Evolutionary conservation across 2,329 filamentous ascomycete species (phyloP).

Genomic region (Fusarium veterinarium): DNA sequence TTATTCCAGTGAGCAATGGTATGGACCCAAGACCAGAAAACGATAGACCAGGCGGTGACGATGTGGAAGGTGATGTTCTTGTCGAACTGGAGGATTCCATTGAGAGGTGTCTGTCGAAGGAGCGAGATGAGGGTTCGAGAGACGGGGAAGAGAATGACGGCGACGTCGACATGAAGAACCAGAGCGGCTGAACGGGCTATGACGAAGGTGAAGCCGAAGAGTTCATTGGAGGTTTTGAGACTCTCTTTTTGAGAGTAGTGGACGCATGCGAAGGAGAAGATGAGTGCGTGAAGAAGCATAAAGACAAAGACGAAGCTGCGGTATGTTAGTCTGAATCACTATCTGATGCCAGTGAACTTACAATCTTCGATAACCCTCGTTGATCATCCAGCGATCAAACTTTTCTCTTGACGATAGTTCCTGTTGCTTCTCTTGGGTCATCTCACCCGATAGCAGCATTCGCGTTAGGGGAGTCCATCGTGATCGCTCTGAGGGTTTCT

Average conservation of each 20-base stretch:
- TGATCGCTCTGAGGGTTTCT: slow-evolving; percentile 72
- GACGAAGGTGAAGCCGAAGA: slow-evolving; percentile 80
- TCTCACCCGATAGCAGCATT: slow-evolving; percentile 85
- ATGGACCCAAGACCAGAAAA: slow-evolving; percentile 89
- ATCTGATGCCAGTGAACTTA: slow-evolving; percentile 56
- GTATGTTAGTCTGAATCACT: background rate
- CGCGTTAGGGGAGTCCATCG: slow-evolving; percentile 86
- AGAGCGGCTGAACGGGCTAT: slow-evolving; percentile 81
- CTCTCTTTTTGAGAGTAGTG: slow-evolving; percentile 85
- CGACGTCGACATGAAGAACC: slow-evolving; percentile 84
- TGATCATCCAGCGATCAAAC: slow-evolving; percentile 90
- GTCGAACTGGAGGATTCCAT: slow-evolving; percentile 88
- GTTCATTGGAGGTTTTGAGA: slow-evolving; percentile 71
- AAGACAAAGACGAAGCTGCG: slow-evolving; percentile 78
- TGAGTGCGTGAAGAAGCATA: slow-evolving; percentile 76
- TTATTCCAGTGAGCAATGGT: slow-evolving; percentile 91
- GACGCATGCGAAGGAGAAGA: slow-evolving; percentile 84
- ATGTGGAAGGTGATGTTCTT: slow-evolving; percentile 93
- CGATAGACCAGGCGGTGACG: slow-evolving; percentile 85
- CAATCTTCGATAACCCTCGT: slow-evolving; percentile 85
- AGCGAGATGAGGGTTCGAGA: slow-evolving; percentile 88
- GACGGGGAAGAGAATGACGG: slow-evolving; percentile 82
- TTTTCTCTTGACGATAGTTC: slow-evolving; percentile 76
- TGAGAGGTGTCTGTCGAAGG: slow-evolving; percentile 81
- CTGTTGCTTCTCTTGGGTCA: slow-evolving; percentile 79